Conservation (phyloP, 1,284 basidiomycete species). For the Ceratobasidium sp. region DNA sequence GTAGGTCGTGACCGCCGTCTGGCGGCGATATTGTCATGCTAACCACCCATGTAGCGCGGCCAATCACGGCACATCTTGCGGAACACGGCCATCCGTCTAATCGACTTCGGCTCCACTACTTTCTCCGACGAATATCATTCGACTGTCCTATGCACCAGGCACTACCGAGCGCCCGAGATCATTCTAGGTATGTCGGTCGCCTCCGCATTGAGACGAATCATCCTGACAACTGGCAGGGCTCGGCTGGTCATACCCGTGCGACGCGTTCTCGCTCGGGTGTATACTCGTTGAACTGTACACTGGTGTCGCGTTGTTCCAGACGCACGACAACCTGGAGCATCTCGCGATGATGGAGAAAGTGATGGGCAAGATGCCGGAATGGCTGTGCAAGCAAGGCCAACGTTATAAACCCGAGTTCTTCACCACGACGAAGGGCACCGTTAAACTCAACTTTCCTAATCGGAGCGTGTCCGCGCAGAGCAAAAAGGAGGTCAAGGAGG, state of each 20-base stretch:
- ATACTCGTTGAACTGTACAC: constrained; percentile 99
- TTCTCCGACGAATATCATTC: constrained; percentile 99
- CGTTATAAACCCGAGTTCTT: constrained; percentile 93
- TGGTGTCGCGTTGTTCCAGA: constrained; percentile 97
- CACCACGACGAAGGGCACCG: constrained; percentile 63
- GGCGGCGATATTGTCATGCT: neutral
- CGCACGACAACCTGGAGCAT: constrained; percentile 98
- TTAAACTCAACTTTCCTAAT: constrained; percentile 88
- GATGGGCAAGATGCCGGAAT: constrained; percentile 95
- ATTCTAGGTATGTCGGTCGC: constrained; percentile 80
- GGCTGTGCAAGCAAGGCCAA: constrained; percentile 78
- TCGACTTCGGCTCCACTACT: constrained; percentile 99
- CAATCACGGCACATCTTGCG: constrained; percentile 76
- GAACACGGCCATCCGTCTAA: constrained; percentile 94
- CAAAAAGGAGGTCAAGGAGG: constrained; percentile 92
- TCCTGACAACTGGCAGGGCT: constrained; percentile 69
- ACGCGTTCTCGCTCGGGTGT: constrained; percentile 98
- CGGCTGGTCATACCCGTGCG: constrained; percentile 98
- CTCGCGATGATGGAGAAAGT: constrained; percentile 99
- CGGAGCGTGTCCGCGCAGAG: constrained; percentile 68
- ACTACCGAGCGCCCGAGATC: constrained; percentile 99
- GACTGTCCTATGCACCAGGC: constrained; percentile 95
- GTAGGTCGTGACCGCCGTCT: constrained; percentile 38
- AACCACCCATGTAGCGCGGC: constrained; percentile 7
- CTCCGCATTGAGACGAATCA: neutral